These are phyloP conservation scores for Fomitopsis pulvina DNA, from an alignment of 768 basidiomycete genomes.

Conservation along the genomic window DNA sequence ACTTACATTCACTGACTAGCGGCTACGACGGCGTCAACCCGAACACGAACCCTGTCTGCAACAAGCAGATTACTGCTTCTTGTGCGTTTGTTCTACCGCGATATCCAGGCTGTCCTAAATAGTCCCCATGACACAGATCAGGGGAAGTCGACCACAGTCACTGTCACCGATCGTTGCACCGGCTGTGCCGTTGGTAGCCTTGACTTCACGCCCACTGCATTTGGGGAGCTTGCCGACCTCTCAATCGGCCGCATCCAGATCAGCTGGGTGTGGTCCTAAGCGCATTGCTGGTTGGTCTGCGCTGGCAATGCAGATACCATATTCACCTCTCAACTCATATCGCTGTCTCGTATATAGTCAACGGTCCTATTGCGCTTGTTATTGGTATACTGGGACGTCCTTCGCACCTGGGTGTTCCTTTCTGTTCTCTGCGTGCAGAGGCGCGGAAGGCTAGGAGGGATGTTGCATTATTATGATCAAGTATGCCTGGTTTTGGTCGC, in stretches of 20 bases:
- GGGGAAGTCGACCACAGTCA: constrained; percentile 42
- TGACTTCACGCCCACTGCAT: constrained; percentile 60
- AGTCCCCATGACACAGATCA: constrained; percentile 32
- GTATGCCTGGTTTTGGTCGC: constrained; percentile 5
- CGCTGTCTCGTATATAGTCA: constrained; percentile 1
- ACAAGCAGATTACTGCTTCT: constrained; percentile 31
- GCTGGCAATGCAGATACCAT: constrained; percentile 1
- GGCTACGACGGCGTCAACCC: constrained; percentile 55
- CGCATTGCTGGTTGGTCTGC: not conserved
- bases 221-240: constrained; percentile 37
- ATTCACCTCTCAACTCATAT: not conserved
- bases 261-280: constrained; percentile 33
- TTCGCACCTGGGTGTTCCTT: constrained; percentile 17
- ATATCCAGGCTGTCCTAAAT: constrained; percentile 2
- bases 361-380: constrained; percentile 1
- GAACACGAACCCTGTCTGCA: constrained; percentile 72
- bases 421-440: constrained; percentile 20
- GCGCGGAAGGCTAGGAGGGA: constrained; percentile 22
- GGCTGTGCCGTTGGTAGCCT: constrained; percentile 47
- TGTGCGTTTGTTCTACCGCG: constrained; percentile 36
- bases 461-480: not conserved
- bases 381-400: constrained; percentile 1
- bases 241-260: constrained; percentile 48
- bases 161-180: constrained; percentile 55
- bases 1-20: constrained; percentile 26